phyloP scores from a whole-genome alignment of 768 basidiomycete genomes.

The Sistotremastrum niveocremeum region DNA sequence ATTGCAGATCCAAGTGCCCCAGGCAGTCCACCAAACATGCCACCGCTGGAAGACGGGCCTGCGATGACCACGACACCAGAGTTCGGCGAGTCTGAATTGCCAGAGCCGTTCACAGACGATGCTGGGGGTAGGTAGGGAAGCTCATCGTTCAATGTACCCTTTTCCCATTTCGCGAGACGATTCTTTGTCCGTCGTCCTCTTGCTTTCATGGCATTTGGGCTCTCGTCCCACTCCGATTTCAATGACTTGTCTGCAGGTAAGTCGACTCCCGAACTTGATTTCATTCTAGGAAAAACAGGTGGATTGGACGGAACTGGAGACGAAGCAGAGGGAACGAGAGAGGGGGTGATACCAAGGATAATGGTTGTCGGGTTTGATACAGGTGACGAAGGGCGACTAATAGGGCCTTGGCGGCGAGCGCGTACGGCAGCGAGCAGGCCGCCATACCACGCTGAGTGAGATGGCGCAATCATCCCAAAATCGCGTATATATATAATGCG shows the following conservation, averaged over 20 bases:
- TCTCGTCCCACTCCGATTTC: conserved; percentile 51
- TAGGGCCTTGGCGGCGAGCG: conserved; percentile 52
- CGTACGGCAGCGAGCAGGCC: conserved; percentile 68
- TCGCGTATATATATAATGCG: conserved; percentile 79
- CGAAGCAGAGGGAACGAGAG: conserved; percentile 40
- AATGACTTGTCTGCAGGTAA: conserved; percentile 17
- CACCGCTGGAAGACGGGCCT: conserved; percentile 14
- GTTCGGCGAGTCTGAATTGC: conserved; percentile 10
- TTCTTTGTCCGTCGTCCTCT: conserved; percentile 62
- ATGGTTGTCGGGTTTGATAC: conserved; percentile 64
- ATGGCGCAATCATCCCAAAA: conserved; percentile 58
- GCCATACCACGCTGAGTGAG: conserved; percentile 70
- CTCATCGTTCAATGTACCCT: conserved; percentile 46
- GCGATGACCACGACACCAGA: conserved; percentile 41
- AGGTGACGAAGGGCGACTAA: conserved; percentile 45
- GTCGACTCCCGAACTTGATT: not conserved
- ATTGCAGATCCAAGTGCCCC: conserved; percentile 10
- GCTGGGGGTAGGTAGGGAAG: conserved; percentile 36
- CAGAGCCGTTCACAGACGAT: conserved; percentile 23
- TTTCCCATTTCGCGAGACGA: conserved; percentile 65
- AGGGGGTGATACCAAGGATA: conserved; percentile 76
- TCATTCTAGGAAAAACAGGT: not conserved
- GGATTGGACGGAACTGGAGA: conserved; percentile 17
- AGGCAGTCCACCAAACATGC: conserved; percentile 24
- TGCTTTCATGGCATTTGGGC: conserved; percentile 47